phyloP scores from a whole-genome alignment of 2,329 filamentous ascomycete species.

The Hymenoscyphus repandus region DNA sequence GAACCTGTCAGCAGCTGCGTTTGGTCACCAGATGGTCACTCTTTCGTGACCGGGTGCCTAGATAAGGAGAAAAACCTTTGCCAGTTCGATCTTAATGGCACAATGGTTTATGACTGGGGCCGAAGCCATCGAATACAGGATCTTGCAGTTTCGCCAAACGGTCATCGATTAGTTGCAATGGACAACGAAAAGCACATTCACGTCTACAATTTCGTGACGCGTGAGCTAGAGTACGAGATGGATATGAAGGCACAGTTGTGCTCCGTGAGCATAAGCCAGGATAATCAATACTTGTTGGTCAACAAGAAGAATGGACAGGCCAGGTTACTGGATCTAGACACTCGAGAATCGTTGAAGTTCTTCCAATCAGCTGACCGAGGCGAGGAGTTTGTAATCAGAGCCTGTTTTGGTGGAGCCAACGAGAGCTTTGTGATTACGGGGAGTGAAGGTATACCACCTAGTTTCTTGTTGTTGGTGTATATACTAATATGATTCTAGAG shows the following conservation, averaged over 20 bases:
- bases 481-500: conserved; percentile 35
- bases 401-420: conserved; percentile 79
- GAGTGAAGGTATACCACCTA: conserved; percentile 65
- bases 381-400: conserved; percentile 73
- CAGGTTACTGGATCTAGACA: conserved; percentile 71
- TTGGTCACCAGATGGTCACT: conserved; percentile 76
- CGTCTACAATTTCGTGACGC: conserved; percentile 75
- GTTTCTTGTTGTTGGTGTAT: neutral
- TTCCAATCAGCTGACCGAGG: conserved; percentile 69
- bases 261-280: conserved; percentile 73
- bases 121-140: conserved; percentile 75
- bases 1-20: conserved; percentile 84
- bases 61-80: conserved; percentile 62
- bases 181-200: conserved; percentile 66
- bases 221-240: conserved; percentile 70
- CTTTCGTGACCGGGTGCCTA: conserved; percentile 75
- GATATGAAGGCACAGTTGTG: conserved; percentile 65
- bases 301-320: conserved; percentile 76
- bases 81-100: conserved; percentile 63
- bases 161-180: conserved; percentile 72
- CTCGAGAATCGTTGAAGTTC: conserved; percentile 63
- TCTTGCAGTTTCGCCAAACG: conserved; percentile 75
- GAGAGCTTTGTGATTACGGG: conserved; percentile 90
- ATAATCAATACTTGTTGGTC: conserved; percentile 76
- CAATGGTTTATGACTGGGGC: conserved; percentile 60